Evolutionary conservation across 306 rosid species (phyloP), one percentile per base, ranked within the genome.

Genomic region (Datisca glomerata): DNA sequence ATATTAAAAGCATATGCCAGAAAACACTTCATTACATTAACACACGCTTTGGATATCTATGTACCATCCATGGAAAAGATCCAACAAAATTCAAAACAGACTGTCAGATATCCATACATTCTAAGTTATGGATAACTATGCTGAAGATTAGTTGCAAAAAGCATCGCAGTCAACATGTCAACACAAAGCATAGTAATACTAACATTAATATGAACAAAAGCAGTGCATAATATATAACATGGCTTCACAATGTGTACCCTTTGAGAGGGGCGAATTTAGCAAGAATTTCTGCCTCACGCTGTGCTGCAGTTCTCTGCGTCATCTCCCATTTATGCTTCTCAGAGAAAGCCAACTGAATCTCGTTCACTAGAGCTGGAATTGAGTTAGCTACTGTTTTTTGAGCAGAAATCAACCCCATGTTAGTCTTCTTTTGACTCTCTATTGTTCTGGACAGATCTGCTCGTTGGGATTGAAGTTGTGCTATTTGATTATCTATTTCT

Each of bases 401-500:
- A 8, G 23, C 12, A 28, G 38, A 48, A 11, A 5, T 36, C 54
- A 56, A 31, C 38, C 43, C 63, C 11, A 1, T 12, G 28, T 49
- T 55, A 12, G 5, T 29, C 53, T 21, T 49, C 21, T 49, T 40
- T 57, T 25, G 16, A 23, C 15, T 35, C 35, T 56, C 59, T 12
- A 47, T 14, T 10, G 35, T 41, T 14, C 39, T 7, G 24, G 11
- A 27, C 19, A 55, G 41, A 23, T 35, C 58, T 0, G 7, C 32
- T 2, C 54, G 19, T 13, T 43, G 44, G 8, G 24, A 64, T 16
- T 64, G 20, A 49, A 64, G 54, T 7, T 64, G 47, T 25, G 16
- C 10, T 9, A 64, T 56, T 13, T 64, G 59, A 29, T 50, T 57
- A 50, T 56, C 70, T 11, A 64, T 50, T 21, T 50, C 54, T 38